A percentile compares a stretch with the other conserved stretches of the same genome.
Conservation (phyloP, 140 eudicot species). For the Stevia rebaudiana region DNA sequence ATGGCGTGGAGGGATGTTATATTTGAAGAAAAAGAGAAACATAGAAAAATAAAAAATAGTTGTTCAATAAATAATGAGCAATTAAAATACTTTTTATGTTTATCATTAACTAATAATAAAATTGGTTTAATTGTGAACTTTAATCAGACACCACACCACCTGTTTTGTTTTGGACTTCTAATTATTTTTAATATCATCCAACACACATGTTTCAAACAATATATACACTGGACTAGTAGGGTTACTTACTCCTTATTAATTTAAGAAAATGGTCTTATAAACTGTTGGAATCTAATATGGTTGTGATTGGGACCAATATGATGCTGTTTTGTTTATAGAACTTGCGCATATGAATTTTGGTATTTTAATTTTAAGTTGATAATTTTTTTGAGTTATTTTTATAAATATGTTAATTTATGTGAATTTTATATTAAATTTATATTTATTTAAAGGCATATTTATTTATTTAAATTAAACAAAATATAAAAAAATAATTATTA, state of each 20-base stretch:
- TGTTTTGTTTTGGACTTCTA: neutral
- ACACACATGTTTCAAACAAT: neutral
- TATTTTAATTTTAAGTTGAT: no score
- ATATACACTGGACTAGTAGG: neutral
- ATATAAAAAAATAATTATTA: no score
- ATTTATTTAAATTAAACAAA: no score
- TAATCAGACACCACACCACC: neutral
- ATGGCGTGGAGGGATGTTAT: slow-evolving; percentile 9
- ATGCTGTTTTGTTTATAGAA: no score
- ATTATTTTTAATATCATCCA: neutral
- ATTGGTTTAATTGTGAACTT: neutral
- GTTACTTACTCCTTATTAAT: neutral
- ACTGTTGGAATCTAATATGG: neutral
- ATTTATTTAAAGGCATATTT: no score
- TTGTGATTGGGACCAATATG: neutral
- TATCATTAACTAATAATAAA: neutral
- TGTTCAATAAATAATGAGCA: neutral
- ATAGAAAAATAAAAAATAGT: neutral
- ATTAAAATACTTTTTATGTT: neutral
- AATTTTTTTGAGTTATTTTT: no score
- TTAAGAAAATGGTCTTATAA: no score
- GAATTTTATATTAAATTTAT: no score
- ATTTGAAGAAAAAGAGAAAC: slow-evolving; percentile 20
- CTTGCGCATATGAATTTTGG: no score
- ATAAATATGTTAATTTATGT: no score